Percentiles rank a stretch among this genome's conserved stretches.
Conservation (phyloP, 805 yeast species). For the Cyberlindnera maclurae region DNA sequence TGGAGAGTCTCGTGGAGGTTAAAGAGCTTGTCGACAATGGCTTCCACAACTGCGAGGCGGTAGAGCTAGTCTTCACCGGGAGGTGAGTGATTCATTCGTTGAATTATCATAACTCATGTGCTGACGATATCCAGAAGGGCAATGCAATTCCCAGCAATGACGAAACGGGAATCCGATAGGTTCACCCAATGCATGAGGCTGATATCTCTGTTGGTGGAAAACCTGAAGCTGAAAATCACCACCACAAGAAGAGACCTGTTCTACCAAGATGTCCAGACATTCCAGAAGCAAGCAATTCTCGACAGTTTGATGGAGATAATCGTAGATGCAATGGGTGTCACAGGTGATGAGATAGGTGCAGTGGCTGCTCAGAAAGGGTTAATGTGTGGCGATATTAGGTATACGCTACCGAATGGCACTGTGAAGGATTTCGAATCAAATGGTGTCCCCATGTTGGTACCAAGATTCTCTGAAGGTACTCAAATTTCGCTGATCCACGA, state of each 20-base stretch:
- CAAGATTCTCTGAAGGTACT: conserved; percentile 27
- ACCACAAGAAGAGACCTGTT: conserved; percentile 50
- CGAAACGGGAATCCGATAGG: conserved; percentile 2
- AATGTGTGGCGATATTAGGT: conserved; percentile 31
- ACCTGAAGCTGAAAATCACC: conserved; percentile 7
- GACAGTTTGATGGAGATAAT: conserved; percentile 34
- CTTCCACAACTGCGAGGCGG: conserved; percentile 1
- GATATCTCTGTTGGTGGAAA: conserved; percentile 13
- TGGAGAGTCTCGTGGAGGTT: conserved; percentile 2
- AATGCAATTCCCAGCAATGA: conserved; percentile 13
- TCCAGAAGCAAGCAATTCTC: conserved; percentile 37
- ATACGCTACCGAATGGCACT: conserved; percentile 2
- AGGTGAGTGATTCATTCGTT: conserved; percentile 1
- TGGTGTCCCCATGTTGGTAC: conserved; percentile 29
- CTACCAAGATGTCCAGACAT: conserved; percentile 54
- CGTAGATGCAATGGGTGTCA: conserved; percentile 31
- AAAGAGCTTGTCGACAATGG: conserved; percentile 5
- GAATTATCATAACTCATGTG: background rate
- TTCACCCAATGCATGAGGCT: conserved; percentile 11
- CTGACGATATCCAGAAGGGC: background rate
- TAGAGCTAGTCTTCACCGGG: background rate
- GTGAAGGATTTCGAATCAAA: conserved; percentile 3
- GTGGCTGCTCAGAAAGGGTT: conserved; percentile 60
- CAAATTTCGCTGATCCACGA: conserved; percentile 4
- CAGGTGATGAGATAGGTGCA: conserved; percentile 37